A percentile compares a stretch with the other conserved stretches of the same genome.
These are phyloP conservation scores for Elsinoe necatrix DNA, from an alignment of 2,329 filamentous ascomycete genomes.

Conservation along the genomic window DNA sequence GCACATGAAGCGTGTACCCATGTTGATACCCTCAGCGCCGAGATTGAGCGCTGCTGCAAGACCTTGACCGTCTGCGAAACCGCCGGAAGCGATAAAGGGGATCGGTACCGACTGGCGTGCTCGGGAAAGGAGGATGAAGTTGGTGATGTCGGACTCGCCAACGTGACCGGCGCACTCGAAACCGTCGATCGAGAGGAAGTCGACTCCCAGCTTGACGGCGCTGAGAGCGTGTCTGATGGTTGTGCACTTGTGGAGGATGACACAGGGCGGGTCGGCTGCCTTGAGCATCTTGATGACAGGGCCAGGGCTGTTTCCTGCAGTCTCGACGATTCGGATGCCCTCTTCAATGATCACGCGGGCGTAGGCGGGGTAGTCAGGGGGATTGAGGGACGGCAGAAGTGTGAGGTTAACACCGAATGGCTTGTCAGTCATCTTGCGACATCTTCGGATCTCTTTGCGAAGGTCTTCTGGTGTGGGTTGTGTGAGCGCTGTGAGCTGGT, in stretches of 20 bases:
- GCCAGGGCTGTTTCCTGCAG: conserved; percentile 80
- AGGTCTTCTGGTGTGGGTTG: conserved; percentile 88
- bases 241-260: conserved; percentile 93
- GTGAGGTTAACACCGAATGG: conserved; percentile 95
- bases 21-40: conserved; percentile 91
- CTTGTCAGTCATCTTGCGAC: conserved; percentile 65
- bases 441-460: conserved; percentile 84
- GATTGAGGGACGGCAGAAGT: conserved; percentile 77
- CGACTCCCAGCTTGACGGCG: conserved; percentile 87
- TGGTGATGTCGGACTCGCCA: conserved; percentile 78
- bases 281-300: conserved; percentile 88
- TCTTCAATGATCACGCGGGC: conserved; percentile 90
- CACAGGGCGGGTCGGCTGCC: conserved; percentile 55
- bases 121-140: conserved; percentile 77
- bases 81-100: conserved; percentile 92
- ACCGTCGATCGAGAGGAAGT: conserved; percentile 93
- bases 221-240: conserved; percentile 88
- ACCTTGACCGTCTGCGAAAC: conserved; percentile 90
- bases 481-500: conserved; percentile 68
- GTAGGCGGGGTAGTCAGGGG: conserved; percentile 87
- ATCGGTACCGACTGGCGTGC: conserved; percentile 76
- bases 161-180: conserved; percentile 95
- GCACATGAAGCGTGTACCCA: conserved; percentile 97
- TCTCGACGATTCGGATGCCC: conserved; percentile 85
- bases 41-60: conserved; percentile 83